Evolutionary conservation across 2,329 filamentous ascomycete genomes (phyloP).

Genomic region (Aspergillus sojae): DNA sequence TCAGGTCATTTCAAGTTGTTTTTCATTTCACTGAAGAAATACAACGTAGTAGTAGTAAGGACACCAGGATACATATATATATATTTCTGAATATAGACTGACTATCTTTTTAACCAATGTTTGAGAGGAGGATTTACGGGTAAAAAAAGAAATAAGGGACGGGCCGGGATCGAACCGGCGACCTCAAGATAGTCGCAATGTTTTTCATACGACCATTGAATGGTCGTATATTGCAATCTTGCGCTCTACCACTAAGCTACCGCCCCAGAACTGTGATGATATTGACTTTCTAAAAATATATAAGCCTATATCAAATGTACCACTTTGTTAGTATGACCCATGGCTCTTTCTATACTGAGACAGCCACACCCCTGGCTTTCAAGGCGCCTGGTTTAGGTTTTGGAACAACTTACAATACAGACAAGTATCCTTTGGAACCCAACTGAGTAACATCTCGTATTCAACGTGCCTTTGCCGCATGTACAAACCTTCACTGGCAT

Average conservation of each 20-base stretch:
- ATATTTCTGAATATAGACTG: not conserved
- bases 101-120: too few species aligned
- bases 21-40: not conserved
- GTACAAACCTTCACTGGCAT: constrained; percentile 10
- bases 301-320: not conserved
- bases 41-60: not conserved
- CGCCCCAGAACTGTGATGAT: not conserved
- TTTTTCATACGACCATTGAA: not conserved
- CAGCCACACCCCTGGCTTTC: not conserved
- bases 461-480: not conserved
- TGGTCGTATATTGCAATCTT: not conserved
- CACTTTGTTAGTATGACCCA: not conserved
- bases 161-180: constrained; percentile 1
- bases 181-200: not conserved
- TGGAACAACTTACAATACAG: not conserved
- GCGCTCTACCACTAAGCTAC: constrained; percentile 6
- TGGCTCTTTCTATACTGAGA: not conserved
- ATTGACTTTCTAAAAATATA: not conserved
- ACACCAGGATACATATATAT: not conserved
- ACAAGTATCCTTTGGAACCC: not conserved
- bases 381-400: not conserved
- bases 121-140: too few species aligned
- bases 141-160: not conserved
- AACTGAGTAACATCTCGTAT: not conserved
- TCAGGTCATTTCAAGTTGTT: not conserved